phyloP scores from a whole-genome alignment of 371 early-diverging fungal species.

The Rhizopus microsporus region DNA sequence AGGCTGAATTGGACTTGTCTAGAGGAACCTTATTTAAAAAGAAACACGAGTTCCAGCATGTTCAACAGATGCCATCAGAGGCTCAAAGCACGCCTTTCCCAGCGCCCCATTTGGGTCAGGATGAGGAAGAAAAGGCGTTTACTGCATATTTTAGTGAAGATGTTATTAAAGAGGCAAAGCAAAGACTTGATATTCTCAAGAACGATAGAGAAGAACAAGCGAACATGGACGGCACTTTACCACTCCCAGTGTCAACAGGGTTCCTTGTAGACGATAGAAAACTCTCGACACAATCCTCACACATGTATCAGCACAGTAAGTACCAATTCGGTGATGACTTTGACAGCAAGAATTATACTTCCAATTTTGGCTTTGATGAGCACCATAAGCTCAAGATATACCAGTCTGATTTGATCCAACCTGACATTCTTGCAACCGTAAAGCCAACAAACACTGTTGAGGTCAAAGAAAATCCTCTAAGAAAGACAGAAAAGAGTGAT shows the following conservation, averaged over 20 bases:
- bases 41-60: not conserved
- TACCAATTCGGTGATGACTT: not conserved
- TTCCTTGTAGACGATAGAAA: not conserved
- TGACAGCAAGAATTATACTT: constrained; percentile 7
- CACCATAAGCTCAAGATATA: constrained; percentile 15
- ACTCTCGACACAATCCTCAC: not conserved
- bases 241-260: not conserved
- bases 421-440: not conserved
- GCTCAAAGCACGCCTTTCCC: not conserved
- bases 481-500: not conserved
- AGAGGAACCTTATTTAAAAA: constrained; percentile 22
- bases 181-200: constrained; percentile 8
- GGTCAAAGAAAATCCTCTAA: not conserved
- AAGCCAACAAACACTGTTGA: not conserved
- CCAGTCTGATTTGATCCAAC: constrained; percentile 8
- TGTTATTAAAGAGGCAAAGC: constrained; percentile 20
- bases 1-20: constrained; percentile 32
- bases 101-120: not conserved
- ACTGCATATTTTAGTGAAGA: constrained; percentile 17
- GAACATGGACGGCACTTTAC: too few species aligned
- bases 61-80: not conserved
- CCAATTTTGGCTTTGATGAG: constrained; percentile 25
- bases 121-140: not conserved
- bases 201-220: constrained; percentile 1
- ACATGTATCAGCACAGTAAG: constrained; percentile 7